These are phyloP conservation scores for Microdochium paspali DNA, from an alignment of 2,329 filamentous ascomycete genomes.

Conservation along the genomic window DNA sequence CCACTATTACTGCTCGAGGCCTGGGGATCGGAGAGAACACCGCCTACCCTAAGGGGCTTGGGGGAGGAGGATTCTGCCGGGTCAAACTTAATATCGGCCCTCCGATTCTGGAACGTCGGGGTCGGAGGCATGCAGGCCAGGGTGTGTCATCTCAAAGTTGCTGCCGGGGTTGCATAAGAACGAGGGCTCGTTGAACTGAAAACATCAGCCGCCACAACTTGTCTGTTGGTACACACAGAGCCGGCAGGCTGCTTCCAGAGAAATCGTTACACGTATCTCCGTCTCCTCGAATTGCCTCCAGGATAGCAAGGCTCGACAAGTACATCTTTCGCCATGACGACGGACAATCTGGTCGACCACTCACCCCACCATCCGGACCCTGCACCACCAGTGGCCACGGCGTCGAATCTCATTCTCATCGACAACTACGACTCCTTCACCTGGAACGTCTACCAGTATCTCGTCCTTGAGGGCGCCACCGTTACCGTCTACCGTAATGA, in stretches of 20 bases:
- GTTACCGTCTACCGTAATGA: slow-evolving; percentile 92
- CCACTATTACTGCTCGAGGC: too few species aligned
- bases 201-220: too few species aligned
- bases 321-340: slow-evolving; percentile 30
- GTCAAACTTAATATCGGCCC: not conserved
- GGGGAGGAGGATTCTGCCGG: not conserved
- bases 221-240: too few species aligned
- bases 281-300: not conserved
- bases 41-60: not conserved
- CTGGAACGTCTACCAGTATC: slow-evolving; percentile 98
- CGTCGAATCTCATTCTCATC: slow-evolving; percentile 87
- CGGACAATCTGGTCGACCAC: slow-evolving; percentile 56
- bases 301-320: not conserved
- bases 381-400: slow-evolving; percentile 62
- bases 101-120: not conserved
- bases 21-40: too few species aligned
- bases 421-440: slow-evolving; percentile 99
- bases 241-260: too few species aligned
- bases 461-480: slow-evolving; percentile 87
- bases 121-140: too few species aligned
- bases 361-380: slow-evolving; percentile 78
- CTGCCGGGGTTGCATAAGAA: too few species aligned
- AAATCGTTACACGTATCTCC: too few species aligned
- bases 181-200: too few species aligned
- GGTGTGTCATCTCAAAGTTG: not conserved